A percentile compares a stretch with the other conserved stretches of the same genome.
phyloP scores from a whole-genome alignment of 1,284 basidiomycete species.

The Porodaedalea pini region DNA sequence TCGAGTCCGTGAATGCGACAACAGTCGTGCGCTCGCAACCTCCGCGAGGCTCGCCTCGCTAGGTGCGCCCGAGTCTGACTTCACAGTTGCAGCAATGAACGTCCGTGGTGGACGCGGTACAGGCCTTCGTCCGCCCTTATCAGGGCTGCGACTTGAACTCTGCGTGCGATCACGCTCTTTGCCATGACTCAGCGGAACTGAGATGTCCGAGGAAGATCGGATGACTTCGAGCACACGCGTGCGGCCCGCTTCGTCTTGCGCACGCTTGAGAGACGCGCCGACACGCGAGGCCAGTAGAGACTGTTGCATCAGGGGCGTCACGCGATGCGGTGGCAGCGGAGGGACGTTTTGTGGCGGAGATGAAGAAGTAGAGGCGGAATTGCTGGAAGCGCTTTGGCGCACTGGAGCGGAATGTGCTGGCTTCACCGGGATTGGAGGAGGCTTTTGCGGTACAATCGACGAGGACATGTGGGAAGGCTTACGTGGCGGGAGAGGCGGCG shows the following conservation, averaged over 20 bases:
- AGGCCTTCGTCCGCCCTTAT: constrained; percentile 25
- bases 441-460: not conserved
- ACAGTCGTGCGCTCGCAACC: constrained; percentile 36
- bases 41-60: constrained; percentile 36
- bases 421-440: constrained; percentile 34
- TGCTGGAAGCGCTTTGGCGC: not conserved
- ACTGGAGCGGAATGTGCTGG: constrained; percentile 24
- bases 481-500: constrained; percentile 29
- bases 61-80: constrained; percentile 32
- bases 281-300: constrained; percentile 66
- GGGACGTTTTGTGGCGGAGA: constrained; percentile 23
- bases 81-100: constrained; percentile 28
- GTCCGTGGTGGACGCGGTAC: constrained; percentile 33
- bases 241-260: constrained; percentile 61
- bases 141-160: constrained; percentile 13
- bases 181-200: not conserved
- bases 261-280: constrained; percentile 62
- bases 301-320: constrained; percentile 56
- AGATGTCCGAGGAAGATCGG: constrained; percentile 12
- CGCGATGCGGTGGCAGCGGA: constrained; percentile 21
- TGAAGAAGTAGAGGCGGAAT: constrained; percentile 31
- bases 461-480: constrained; percentile 24
- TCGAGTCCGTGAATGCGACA: constrained; percentile 25
- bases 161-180: not conserved
- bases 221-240: constrained; percentile 68